Evolutionary conservation across 2,329 filamentous ascomycete genomes (phyloP), one percentile per base, ranked within the genome.

Genomic region (Penicillium hordei): DNA sequence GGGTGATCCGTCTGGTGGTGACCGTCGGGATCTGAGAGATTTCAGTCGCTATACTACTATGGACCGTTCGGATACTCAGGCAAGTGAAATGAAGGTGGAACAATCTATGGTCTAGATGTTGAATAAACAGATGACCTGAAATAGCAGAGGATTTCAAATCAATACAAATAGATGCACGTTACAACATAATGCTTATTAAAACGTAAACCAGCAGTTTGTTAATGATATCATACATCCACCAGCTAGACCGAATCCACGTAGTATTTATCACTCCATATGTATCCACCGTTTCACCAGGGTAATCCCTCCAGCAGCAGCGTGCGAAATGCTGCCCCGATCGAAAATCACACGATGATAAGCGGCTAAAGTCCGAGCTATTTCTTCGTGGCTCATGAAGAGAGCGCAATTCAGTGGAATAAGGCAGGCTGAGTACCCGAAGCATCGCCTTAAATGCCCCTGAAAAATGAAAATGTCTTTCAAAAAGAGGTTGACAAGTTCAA

Each of bases 11-110:
- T 8, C 27, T 31, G 29, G 29, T 21, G 63, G 55, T 13, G 65
- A 67, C 15, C 38, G 40, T 17, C 57, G 57, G 15, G 49, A 52
- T 12, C 39, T 65, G 17, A 61, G 57, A 42, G 69, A 70, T 48
- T 72, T 73, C 45, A 71, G 67, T 59, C 70, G 70, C 0, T 71
- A 72, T 54, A 68, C 69, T 15, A 72, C 69, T 5, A 72, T 73
- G 68, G 70, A 68, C 50, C 67, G 70, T 9, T 69, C 68, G 4
- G 69, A 72, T 29, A 72, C 68, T 1, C 65, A 66, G 55, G 67
- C 61, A 4, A 68, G 63, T 10, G 67, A 70, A 7, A 48, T 66
- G 43, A 71, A 69, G 60, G 51, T 60, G 43, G 70, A 72, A 44
- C 38, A 60, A 40, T 68, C 69, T 5, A 68, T 72, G 58, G 70